phyloP scores from a whole-genome alignment of 345 rosid genomes.

The Eucalyptus marginata region DNA sequence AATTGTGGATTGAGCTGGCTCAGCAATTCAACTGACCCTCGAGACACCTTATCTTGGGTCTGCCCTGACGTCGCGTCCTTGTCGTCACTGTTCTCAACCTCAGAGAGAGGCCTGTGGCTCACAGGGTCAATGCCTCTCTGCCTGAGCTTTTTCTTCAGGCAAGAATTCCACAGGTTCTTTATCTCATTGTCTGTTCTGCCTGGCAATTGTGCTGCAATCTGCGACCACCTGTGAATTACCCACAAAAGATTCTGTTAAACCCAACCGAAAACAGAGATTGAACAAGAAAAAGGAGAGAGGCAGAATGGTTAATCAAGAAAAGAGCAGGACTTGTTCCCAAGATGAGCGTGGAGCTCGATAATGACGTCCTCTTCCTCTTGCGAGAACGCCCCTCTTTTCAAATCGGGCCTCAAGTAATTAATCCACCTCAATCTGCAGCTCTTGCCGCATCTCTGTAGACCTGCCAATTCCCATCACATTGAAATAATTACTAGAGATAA shows the following conservation, averaged over 20 bases:
- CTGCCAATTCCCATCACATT: slow-evolving; percentile 12
- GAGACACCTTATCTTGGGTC: background rate
- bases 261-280: background rate
- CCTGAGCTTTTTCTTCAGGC: slow-evolving; percentile 58
- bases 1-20: background rate
- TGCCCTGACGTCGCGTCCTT: background rate
- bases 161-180: slow-evolving; percentile 67
- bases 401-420: slow-evolving; percentile 90
- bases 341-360: slow-evolving; percentile 76
- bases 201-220: slow-evolving; percentile 55
- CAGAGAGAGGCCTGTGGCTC: slow-evolving; percentile 55
- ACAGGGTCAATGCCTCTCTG: slow-evolving; percentile 60
- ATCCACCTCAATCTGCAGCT: slow-evolving; percentile 96
- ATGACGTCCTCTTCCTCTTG: slow-evolving; percentile 80
- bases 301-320: background rate
- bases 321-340: slow-evolving; percentile 61
- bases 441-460: slow-evolving; percentile 90
- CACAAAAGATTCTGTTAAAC: background rate
- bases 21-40: background rate
- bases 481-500: background rate
- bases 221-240: slow-evolving; percentile 45
- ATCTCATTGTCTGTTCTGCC: slow-evolving; percentile 70
- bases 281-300: background rate
- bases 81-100: slow-evolving; percentile 17
- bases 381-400: slow-evolving; percentile 92